Evolutionary conservation across 2,329 filamentous ascomycete species (phyloP).

Genomic region (Pestalotiopsis sp.): DNA sequence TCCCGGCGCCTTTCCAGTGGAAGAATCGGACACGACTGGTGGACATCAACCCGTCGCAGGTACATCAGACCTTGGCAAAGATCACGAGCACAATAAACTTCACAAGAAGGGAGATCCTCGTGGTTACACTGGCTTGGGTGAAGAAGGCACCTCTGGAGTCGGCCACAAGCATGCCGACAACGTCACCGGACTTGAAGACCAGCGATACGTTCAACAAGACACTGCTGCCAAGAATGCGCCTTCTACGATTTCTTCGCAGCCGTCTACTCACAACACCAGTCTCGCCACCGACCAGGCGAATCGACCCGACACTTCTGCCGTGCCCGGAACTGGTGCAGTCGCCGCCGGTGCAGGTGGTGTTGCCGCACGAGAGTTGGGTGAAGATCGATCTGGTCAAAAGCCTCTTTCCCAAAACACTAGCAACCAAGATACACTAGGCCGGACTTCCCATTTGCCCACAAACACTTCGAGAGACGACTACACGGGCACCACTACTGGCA

Average conservation of each 20-base stretch:
- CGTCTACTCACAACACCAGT: not conserved
- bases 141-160: not conserved
- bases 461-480: not conserved
- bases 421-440: not conserved
- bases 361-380: not conserved
- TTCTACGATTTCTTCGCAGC: not conserved
- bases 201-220: not conserved
- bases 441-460: not conserved
- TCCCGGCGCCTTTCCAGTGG: slow-evolving; percentile 8
- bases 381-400: slow-evolving; percentile 4
- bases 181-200: not conserved
- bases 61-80: not conserved
- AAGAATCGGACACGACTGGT: not conserved
- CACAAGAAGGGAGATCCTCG: slow-evolving; percentile 9
- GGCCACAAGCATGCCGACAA: not conserved
- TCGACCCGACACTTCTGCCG: slow-evolving; percentile 1
- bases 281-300: not conserved
- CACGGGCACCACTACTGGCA: not conserved
- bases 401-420: not conserved
- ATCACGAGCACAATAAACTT: slow-evolving; percentile 2
- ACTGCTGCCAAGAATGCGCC: not conserved
- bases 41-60: not conserved
- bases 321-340: not conserved
- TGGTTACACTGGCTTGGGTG: not conserved
- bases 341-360: not conserved